Base-by-base conservation (phyloP, 805 yeast genomes). In the Saccharomycopsis guyanensis region DNA sequence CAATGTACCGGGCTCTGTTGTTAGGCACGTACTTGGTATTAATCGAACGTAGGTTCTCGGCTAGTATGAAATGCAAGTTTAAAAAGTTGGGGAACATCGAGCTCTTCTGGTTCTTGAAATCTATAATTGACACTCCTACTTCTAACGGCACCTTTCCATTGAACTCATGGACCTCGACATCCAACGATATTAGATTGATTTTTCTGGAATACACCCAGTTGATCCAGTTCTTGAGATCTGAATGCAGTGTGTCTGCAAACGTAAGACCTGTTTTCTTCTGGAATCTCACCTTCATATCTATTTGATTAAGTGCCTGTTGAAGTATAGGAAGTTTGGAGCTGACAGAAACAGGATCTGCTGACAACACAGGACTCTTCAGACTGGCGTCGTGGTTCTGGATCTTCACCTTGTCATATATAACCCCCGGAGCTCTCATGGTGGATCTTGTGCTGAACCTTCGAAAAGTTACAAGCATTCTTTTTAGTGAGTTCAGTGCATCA, bases 11-110 rank as follows among this genome's bases (percentile, higher is more conserved):
- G 13, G 64, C 65, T 50, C 71, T 69, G 56, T 77, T 71, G 53
- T 81, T 76, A 2, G 77, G 70, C 2, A 81, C 82, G 56, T 55
- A 80, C 35, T 61, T 58, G 3, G 78, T 75, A 57, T 81, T 81
- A 18, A 63, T 59, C 31, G 61, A 50, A 15, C 64, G 52, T 13
- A 60, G 39, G 38, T 66, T 53, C 52, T 78, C 85, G 16, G 63
- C 55, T 2, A 77, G 65, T 2, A 74, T 59, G 8, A 78, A 64
- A 47, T 70, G 74, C 42, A 63, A 64, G 45, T 69, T 70, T 19
- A 63, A 62, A 29, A 61, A 55, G 49, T 63, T 63, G 3, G 69
- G 69, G 41, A 60, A 52, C 3, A 58, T 38, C 7, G 65, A 50
- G 29, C 50, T 38, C 13, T 53, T 54, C 49, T 76, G 79, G 38